Percentiles rank a stretch among this genome's conserved stretches.
These are phyloP conservation scores for Chlorella sorokiniana DNA, from an alignment of 139 green algal species.

Conservation along the genomic window DNA sequence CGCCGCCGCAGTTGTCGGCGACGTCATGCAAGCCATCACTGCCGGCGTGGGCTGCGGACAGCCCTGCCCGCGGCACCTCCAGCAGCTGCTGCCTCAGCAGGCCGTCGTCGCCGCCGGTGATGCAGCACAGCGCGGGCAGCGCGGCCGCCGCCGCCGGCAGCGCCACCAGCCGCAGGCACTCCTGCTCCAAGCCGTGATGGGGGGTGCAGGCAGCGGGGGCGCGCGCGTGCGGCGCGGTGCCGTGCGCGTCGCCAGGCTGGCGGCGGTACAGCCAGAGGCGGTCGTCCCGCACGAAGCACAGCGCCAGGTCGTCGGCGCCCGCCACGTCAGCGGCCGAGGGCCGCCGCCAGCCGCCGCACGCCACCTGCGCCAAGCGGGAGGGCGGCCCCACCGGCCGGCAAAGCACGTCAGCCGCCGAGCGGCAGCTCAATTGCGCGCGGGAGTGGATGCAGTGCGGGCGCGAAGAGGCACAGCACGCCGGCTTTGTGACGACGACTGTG, in stretches of 20 bases:
- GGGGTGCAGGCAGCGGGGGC: conserved; percentile 13
- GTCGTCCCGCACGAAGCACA: conserved; percentile 23
- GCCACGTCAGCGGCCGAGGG: conserved; percentile 15
- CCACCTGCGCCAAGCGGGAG: conserved; percentile 5
- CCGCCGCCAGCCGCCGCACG: conserved; percentile 39
- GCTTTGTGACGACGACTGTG: background rate
- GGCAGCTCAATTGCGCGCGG: too few relatives aligned
- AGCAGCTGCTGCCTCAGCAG: conserved; percentile 11
- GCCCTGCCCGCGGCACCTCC: background rate
- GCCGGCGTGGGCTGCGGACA: too few relatives aligned
- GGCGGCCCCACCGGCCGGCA: background rate
- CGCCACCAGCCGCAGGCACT: conserved; percentile 17
- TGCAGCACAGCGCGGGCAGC: background rate
- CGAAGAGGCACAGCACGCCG: too few relatives aligned
- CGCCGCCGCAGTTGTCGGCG: too few relatives aligned
- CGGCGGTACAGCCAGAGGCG: conserved; percentile 24
- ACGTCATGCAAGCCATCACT: too few relatives aligned
- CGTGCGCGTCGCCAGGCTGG: background rate
- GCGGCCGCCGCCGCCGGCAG: background rate
- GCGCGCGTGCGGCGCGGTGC: background rate
- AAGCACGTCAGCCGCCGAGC: background rate
- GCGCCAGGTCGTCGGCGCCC: conserved; percentile 10
- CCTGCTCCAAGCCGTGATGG: conserved; percentile 33
- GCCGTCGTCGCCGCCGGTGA: conserved; percentile 22
- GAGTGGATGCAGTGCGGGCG: too few relatives aligned